Percentiles rank a stretch among this genome's conserved stretches.
These are phyloP conservation scores for Megacollybia platyphylla DNA, from an alignment of 1,284 basidiomycete genomes.

Conservation along the genomic window DNA sequence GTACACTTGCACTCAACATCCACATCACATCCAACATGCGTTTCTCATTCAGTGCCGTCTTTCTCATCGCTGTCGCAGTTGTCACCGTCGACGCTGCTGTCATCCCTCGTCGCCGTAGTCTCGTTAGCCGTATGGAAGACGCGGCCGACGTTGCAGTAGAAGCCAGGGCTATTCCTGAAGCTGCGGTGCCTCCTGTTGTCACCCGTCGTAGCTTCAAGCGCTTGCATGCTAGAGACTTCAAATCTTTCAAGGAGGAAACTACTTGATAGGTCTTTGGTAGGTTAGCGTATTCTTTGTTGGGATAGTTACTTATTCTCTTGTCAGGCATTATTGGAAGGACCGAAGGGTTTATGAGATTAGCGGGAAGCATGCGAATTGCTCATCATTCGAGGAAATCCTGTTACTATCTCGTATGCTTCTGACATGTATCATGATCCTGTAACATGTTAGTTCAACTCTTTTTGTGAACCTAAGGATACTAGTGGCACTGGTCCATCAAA, in stretches of 20 bases:
- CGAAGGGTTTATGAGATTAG: not conserved
- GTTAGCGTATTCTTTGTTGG: not conserved
- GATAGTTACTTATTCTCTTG: not conserved
- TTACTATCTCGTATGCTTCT: not conserved
- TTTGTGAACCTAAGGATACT: too few species aligned
- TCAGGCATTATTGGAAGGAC: not conserved
- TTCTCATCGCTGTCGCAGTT: conserved; percentile 10
- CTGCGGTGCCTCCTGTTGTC: not conserved
- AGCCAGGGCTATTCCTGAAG: conserved; percentile 6
- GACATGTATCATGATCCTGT: not conserved
- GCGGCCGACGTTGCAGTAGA: conserved; percentile 10
- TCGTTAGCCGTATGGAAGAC: conserved; percentile 8
- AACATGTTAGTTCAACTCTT: not conserved
- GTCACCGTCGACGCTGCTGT: conserved; percentile 11
- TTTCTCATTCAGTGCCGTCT: conserved; percentile 9
- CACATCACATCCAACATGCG: conserved; percentile 9
- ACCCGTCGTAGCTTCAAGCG: conserved; percentile 7
- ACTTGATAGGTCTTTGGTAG: not conserved
- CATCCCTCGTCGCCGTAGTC: conserved; percentile 8
- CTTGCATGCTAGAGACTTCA: conserved; percentile 14
- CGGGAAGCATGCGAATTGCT: not conserved
- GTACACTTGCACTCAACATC: conserved; percentile 1
- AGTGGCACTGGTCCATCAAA: too few species aligned
- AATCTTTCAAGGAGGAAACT: not conserved
- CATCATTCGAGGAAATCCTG: not conserved